Evolutionary conservation across 768 basidiomycete species (phyloP).

Genomic region (Trametes gibbosa): DNA sequence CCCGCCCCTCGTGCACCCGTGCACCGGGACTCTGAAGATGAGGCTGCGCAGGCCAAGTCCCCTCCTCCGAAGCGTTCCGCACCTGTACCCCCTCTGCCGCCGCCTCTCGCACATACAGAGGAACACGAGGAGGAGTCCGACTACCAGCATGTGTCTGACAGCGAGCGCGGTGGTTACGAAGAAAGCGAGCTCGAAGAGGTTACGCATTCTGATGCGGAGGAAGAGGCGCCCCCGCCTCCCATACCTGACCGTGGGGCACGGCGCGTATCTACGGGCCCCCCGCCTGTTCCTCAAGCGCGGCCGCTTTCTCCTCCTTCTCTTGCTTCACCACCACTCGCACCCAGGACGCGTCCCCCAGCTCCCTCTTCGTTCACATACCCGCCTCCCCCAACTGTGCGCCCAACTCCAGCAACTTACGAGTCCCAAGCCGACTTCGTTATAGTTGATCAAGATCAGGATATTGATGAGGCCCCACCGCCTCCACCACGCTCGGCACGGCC

Average conservation of each 20-base stretch:
- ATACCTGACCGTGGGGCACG: conserved; percentile 47
- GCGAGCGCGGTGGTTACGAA: conserved; percentile 63
- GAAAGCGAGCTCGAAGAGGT: conserved; percentile 75
- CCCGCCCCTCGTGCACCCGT: conserved; percentile 26
- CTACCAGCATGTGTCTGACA: conserved; percentile 45
- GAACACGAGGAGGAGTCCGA: conserved; percentile 45
- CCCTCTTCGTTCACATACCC: conserved; percentile 17
- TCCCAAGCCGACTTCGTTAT: conserved; percentile 33
- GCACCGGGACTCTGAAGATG: conserved; percentile 14
- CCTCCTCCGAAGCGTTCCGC: conserved; percentile 21
- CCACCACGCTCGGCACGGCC: conserved; percentile 34
- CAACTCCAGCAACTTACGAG: conserved; percentile 27
- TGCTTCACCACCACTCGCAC: conserved; percentile 27
- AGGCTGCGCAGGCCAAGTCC: conserved; percentile 5
- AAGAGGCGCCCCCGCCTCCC: conserved; percentile 48
- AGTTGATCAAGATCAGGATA: conserved; percentile 28
- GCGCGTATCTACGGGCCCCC: conserved; percentile 24
- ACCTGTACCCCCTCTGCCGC: conserved; percentile 18
- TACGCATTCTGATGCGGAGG: conserved; percentile 46
- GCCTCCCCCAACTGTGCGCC: conserved; percentile 21
- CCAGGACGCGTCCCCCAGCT: conserved; percentile 10
- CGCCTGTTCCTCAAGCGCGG: conserved; percentile 16
- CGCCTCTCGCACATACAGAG: conserved; percentile 21
- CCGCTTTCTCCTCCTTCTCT: conserved; percentile 20
- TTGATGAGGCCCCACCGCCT: conserved; percentile 45